A percentile compares a stretch with the other conserved stretches of the same genome.
phyloP scores from a whole-genome alignment of 768 basidiomycete species.

The Gloeophyllum trabeum region DNA sequence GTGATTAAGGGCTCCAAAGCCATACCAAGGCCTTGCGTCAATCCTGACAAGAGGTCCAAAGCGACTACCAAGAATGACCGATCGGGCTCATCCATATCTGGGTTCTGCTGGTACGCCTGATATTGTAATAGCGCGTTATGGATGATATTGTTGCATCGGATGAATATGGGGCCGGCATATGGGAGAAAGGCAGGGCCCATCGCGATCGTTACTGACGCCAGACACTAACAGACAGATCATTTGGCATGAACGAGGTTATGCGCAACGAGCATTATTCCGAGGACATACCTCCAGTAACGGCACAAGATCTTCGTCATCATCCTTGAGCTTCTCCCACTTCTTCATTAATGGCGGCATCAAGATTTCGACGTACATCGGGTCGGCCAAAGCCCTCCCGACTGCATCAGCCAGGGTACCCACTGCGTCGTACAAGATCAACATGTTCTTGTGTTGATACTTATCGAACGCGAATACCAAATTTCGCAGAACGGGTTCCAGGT shows the following conservation, averaged over 20 bases:
- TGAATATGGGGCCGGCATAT: constrained; percentile 86
- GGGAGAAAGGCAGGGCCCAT: constrained; percentile 83
- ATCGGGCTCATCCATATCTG: constrained; percentile 91
- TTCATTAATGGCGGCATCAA: constrained; percentile 91
- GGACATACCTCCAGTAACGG: constrained; percentile 92
- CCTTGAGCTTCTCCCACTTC: constrained; percentile 84
- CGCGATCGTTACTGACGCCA: constrained; percentile 95
- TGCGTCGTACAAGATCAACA: constrained; percentile 98
- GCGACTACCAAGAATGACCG: constrained; percentile 96
- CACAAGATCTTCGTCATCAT: constrained; percentile 87
- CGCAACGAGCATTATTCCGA: constrained; percentile 7
- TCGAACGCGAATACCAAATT: constrained; percentile 94
- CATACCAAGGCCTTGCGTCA: constrained; percentile 87
- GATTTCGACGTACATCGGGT: constrained; percentile 83
- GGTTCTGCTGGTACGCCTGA: constrained; percentile 79
- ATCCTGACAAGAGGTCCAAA: constrained; percentile 89
- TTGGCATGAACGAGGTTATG: background rate
- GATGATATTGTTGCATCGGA: constrained; percentile 82
- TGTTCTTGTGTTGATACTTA: constrained; percentile 99
- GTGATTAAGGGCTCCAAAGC: constrained; percentile 65
- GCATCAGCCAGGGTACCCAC: constrained; percentile 97
- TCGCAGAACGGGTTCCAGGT: constrained; percentile 87
- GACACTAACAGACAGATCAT: constrained; percentile 46
- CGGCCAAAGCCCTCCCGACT: constrained; percentile 80
- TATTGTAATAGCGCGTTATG: constrained; percentile 76